Conservation (phyloP, 805 yeast genomes). For the Saccharomycopsis babjevae region DNA sequence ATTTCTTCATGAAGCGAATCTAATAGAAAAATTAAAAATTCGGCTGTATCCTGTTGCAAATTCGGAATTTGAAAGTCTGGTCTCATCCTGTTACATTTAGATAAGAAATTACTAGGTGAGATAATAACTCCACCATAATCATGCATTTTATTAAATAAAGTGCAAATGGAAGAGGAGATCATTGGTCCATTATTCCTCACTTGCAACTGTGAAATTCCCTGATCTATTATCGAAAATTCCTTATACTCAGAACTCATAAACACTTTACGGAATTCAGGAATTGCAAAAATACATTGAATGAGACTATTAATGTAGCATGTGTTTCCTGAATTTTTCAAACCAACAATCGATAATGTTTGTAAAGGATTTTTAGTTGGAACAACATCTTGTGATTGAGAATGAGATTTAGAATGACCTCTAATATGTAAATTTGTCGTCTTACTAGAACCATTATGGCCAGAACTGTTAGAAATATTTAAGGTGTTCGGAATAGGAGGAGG, state of each 20-base stretch:
- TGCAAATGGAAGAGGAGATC: constrained; percentile 42
- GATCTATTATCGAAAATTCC: constrained; percentile 23
- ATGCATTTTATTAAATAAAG: constrained; percentile 47
- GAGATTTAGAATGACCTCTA: neutral
- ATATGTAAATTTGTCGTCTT: neutral
- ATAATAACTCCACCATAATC: constrained; percentile 50
- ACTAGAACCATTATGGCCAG: neutral
- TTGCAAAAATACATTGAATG: constrained; percentile 57
- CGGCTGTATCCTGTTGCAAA: constrained; percentile 79
- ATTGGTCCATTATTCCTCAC: constrained; percentile 14
- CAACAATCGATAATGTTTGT: constrained; percentile 43
- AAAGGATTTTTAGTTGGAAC: constrained; percentile 26
- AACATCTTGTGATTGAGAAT: constrained; percentile 25
- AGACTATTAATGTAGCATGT: constrained; percentile 72
- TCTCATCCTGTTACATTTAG: constrained; percentile 39
- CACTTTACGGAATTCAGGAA: constrained; percentile 37
- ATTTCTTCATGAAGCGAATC: constrained; percentile 65
- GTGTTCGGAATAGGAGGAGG: neutral
- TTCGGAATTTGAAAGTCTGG: constrained; percentile 62
- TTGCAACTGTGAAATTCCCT: constrained; percentile 5
- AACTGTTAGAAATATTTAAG: neutral
- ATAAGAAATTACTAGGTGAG: constrained; percentile 55
- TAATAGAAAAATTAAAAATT: constrained; percentile 54
- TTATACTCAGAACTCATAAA: constrained; percentile 38
- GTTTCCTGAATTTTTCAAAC: constrained; percentile 57